Evolutionary conservation across 495 filamentous ascomycete genomes (phyloP).

Genomic region (Annulohypoxylon maeteangense): DNA sequence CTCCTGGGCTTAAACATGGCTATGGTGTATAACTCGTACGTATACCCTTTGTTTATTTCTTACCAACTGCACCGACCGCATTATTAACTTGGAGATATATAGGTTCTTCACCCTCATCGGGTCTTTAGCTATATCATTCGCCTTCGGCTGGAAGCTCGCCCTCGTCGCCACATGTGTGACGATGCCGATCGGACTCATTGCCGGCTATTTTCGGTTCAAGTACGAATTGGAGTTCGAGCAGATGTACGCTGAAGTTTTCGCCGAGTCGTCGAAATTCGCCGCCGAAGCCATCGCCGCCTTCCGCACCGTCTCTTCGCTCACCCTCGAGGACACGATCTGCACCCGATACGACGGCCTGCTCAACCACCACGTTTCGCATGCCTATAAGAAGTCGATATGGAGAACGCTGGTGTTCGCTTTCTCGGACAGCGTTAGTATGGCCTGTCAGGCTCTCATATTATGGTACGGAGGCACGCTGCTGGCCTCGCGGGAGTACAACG

Average conservation of each 20-base stretch:
- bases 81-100: slow-evolving; percentile 2
- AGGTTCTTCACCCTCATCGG: slow-evolving; percentile 60
- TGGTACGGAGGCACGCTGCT: slow-evolving; percentile 61
- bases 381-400: slow-evolving; percentile 57
- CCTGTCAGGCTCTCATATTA: slow-evolving; percentile 61
- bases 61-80: too few species aligned
- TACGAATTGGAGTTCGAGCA: slow-evolving; percentile 68
- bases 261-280: slow-evolving; percentile 68
- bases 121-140: slow-evolving; percentile 61
- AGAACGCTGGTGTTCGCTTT: slow-evolving; percentile 60
- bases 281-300: slow-evolving; percentile 69
- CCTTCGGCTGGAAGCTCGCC: slow-evolving; percentile 69
- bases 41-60: background rate
- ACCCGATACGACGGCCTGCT: slow-evolving; percentile 56
- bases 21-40: slow-evolving; percentile 59
- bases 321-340: slow-evolving; percentile 65
- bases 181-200: slow-evolving; percentile 58
- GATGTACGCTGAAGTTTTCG: slow-evolving; percentile 66
- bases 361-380: slow-evolving; percentile 50
- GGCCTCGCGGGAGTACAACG: slow-evolving; percentile 50
- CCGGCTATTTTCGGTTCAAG: slow-evolving; percentile 62
- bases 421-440: slow-evolving; percentile 55
- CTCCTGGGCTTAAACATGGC: slow-evolving; percentile 67
- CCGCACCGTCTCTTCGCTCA: slow-evolving; percentile 66
- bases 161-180: slow-evolving; percentile 61